phyloP scores from a whole-genome alignment of 352 stramenopile species.

The Globisporangium barbulae region DNA sequence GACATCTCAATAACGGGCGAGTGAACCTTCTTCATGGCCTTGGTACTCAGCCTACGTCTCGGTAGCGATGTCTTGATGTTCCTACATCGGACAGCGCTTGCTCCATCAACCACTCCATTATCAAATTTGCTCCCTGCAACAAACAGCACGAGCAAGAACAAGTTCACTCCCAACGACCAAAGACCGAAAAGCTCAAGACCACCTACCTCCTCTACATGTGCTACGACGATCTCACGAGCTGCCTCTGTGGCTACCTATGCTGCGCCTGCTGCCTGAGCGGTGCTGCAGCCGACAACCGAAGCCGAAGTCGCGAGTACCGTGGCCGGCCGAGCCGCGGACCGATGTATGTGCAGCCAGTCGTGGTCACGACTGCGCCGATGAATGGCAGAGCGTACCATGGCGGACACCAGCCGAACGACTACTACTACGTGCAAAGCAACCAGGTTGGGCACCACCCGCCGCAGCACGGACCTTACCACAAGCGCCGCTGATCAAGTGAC shows the following conservation, averaged over 20 bases:
- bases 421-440: conserved; percentile 16
- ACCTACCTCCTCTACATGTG: conserved; percentile 11
- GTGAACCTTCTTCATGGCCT: not conserved
- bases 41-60: not conserved
- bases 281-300: conserved; percentile 18
- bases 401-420: conserved; percentile 9
- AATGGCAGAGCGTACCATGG: not conserved
- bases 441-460: not conserved
- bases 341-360: conserved; percentile 38
- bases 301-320: conserved; percentile 8
- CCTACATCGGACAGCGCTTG: not conserved
- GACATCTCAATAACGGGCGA: not conserved
- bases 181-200: conserved; percentile 6
- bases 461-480: conserved; percentile 3
- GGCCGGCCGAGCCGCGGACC: conserved; percentile 15
- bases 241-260: conserved; percentile 29
- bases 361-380: conserved; percentile 16
- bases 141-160: not conserved
- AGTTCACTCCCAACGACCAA: not conserved
- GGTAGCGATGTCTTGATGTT: not conserved
- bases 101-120: not conserved
- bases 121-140: not conserved
- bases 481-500: not conserved
- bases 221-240: conserved; percentile 31
- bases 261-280: conserved; percentile 17